These are phyloP conservation scores for Yamadazyma olivae DNA, from an alignment of 805 yeast genomes.

Conservation along the genomic window DNA sequence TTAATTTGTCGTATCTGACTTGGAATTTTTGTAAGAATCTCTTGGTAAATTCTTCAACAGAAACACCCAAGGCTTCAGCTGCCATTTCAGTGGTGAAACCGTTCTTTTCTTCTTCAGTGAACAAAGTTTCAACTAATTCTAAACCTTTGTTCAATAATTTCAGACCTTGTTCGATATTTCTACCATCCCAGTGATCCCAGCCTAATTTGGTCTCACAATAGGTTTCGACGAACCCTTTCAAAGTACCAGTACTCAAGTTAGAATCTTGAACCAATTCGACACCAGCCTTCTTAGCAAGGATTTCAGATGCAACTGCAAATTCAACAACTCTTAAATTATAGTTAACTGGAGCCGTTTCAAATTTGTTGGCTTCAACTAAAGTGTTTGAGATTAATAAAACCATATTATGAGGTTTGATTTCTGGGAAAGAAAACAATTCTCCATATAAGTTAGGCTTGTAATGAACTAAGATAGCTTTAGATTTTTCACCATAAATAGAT, in stretches of 20 bases:
- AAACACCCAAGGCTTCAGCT: constrained; percentile 38
- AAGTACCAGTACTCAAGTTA: constrained; percentile 53
- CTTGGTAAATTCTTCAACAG: constrained; percentile 40
- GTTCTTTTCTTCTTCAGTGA: constrained; percentile 26
- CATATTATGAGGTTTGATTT: constrained; percentile 37
- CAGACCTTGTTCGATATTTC: constrained; percentile 40
- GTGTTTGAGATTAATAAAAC: constrained; percentile 64
- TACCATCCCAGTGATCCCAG: constrained; percentile 41
- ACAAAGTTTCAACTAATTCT: constrained; percentile 40
- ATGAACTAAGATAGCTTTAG: constrained; percentile 56
- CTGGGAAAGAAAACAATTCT: constrained; percentile 52
- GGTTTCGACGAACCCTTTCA: constrained; percentile 61
- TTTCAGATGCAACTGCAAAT: constrained; percentile 62
- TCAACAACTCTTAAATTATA: constrained; percentile 73
- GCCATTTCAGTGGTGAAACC: constrained; percentile 54
- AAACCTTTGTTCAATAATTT: constrained; percentile 39
- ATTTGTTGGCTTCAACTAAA: constrained; percentile 59
- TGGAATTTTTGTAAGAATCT: constrained; percentile 50
- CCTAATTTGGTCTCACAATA: constrained; percentile 33
- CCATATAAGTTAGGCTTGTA: constrained; percentile 60
- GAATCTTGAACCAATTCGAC: constrained; percentile 46
- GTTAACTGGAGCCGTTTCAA: constrained; percentile 66
- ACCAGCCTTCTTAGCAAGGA: constrained; percentile 49
- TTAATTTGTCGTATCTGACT: constrained; percentile 54
- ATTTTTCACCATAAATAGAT: constrained; percentile 58